Evolutionary conservation across 1,284 basidiomycete species (phyloP), one percentile per base, ranked within the genome.

Genomic region (Austroboletus niveus): DNA sequence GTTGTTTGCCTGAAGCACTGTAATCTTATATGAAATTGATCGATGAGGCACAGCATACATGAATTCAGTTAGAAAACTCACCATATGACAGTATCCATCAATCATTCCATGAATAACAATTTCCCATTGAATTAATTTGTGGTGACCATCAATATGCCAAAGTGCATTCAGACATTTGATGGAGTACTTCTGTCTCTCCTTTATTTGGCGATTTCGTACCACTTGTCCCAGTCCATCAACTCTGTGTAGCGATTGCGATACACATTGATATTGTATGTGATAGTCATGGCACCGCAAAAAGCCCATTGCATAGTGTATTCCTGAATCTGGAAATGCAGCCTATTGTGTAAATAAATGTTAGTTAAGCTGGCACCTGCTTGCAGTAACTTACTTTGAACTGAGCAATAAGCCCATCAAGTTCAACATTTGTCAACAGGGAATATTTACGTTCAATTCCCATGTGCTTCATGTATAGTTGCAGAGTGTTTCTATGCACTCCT

Each of bases 51-150:
- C 5, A 20, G 4, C 20, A 22, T 8, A 8, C 7, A 40, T 40
- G 39, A 4, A 40, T 11, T 22, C 17, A 20, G 7, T 22, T 24
- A 27, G 8, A 10, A 36, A 24, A 24, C 63, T 20, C 49, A 79
- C 73, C 24, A 57, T 72, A 1, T 68, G 36, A 49, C 64, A 71
- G 49, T 68, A 76, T 0, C 77, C 75, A 64, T 81, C 75, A 32
- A 75, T 63, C 5, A 73, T 36, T 0, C 75, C 77, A 64, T 81
- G 79, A 14, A 82, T 73, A 0, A 81, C 74, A 47, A 80, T 69
- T 0, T 76, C 76, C 76, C 75, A 82, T 0, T 38, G 36, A 11
- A 81, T 80, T 0, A 80, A 59, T 53, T 80, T 79, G 51, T 59
- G 49, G 14, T 58, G 48, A 0, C 50, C 22, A 1, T 58, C 39